Conservation (phyloP, 2,329 filamentous ascomycete genomes). For the Xylaria digitata region DNA sequence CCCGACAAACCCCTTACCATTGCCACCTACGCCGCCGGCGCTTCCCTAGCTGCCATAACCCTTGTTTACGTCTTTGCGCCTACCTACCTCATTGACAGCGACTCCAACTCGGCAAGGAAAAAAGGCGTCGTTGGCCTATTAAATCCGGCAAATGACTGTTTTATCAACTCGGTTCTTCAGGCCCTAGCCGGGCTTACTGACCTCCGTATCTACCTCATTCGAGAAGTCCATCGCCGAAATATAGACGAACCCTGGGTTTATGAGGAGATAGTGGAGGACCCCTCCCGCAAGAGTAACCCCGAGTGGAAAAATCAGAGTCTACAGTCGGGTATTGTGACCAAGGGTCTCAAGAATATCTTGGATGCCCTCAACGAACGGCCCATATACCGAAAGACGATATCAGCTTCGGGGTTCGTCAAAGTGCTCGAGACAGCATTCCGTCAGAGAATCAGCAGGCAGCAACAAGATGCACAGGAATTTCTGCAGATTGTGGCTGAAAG, state of each 20-base stretch:
- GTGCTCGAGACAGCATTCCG: constrained; percentile 87
- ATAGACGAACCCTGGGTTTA: constrained; percentile 85
- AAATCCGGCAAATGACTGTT: constrained; percentile 95
- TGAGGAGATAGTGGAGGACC: constrained; percentile 65
- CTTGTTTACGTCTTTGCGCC: constrained; percentile 97
- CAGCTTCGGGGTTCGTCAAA: constrained; percentile 83
- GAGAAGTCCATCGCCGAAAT: constrained; percentile 85
- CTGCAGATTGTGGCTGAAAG: constrained; percentile 93
- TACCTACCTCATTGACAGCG: constrained; percentile 94
- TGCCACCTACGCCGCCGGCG: constrained; percentile 93
- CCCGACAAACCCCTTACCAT: constrained; percentile 85
- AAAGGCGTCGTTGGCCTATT: constrained; percentile 88
- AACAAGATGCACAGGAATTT: constrained; percentile 98
- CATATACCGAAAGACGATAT: constrained; percentile 93
- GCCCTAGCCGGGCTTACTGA: constrained; percentile 90
- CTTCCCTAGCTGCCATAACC: constrained; percentile 92
- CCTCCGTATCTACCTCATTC: constrained; percentile 89
- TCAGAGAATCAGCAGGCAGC: constrained; percentile 90
- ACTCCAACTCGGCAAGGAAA: constrained; percentile 75
- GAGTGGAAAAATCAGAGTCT: constrained; percentile 74
- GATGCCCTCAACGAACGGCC: constrained; percentile 93
- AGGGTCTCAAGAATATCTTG: constrained; percentile 90
- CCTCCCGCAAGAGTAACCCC: constrained; percentile 51
- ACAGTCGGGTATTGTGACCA: constrained; percentile 85
- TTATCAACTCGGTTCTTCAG: constrained; percentile 96